Evolutionary conservation across 148 eudicot genomes (phyloP), one percentile per base, ranked within the genome.

Genomic region (Rhododendron ovatum): DNA sequence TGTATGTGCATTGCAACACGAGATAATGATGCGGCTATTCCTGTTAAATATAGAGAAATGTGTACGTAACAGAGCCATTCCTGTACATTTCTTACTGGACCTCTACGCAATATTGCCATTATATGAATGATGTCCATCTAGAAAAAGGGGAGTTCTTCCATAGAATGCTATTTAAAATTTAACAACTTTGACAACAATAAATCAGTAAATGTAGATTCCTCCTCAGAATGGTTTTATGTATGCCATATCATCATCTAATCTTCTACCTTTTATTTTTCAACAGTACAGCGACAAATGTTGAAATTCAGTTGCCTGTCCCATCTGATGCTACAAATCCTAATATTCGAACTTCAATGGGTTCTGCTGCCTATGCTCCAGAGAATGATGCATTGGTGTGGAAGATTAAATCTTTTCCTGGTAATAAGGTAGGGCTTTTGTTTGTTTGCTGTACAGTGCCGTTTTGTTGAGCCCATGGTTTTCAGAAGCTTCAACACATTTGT

Each of bases 401-500:
- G 85, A 93, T 95, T 65, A 95, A 88, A 87, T 93, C 95, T 30
- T 93, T 95, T 88, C 93, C 96, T 45, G 98, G 98, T 41, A 91
- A 89, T 76, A 95, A 93, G 96, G 96, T 93, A 83, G 14, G 85
- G 7, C 33, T 61, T 71, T 18, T 39, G 4, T n/a, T 10, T 8
- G 78, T 48, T 53, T 83, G 37, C 10, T 8, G 76, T 30, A 30
- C 39, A 13, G 76, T 57, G 41, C 24, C 41, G 79, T 61, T 75
- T 5, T 57, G 15, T 74, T 24, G 33, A 24, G 26, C 59, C 55
- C 80, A 37, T 33, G 1, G 48, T 5, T 67, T 65, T 7, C 14
- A 24, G 20, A 57, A 39, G 83, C 61, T 65, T 67, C 41, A 50
- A 45, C 11, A 26, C 47, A 33, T 75, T 7, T 63, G 47, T 86